Base-by-base conservation (phyloP, 345 rosid species). In the Bruguiera gymnorhiza region DNA sequence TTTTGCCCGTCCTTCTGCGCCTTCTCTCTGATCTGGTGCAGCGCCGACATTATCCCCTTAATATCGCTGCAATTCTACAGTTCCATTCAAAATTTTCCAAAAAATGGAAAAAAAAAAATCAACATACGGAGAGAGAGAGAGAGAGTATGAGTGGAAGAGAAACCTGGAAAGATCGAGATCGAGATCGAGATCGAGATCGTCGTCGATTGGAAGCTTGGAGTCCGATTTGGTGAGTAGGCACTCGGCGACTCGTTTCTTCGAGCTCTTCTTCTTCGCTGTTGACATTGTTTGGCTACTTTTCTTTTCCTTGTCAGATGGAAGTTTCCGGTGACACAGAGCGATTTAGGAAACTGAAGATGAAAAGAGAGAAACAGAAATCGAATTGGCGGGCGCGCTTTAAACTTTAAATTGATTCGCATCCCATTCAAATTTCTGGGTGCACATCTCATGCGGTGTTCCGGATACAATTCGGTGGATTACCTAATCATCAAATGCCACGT, bases 1-100 rank as follows among this genome's bases (percentile, higher is more conserved):
- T 86, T 88, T 50, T 82, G 89, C 46, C 90, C 90, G 71, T 90
- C 97, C 76, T 84, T 86, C 1, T 88, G 80, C 23, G 98, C 81
- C 74, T 84, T 93, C 85, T 88, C 91, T 73, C 79, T 84, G 75
- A 93, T 85, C 83, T 79, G 88, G 27, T 86, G 90, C 78, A 93
- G 77, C 68, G 93, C 97, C 73, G 93, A 86, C 91, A 93, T 83
- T 60, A 90, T 79, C 29, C 97, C 95, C 78, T 84, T 84, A 23
- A 93, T 74, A 68, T 90, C 98, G 65, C 98, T 93, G 87, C 84
- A 72, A 31, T 65, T 64, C 30, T 62, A 52, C 34, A 29, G 2
- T n/a, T 51, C 23, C 26, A 8, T 52, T 54, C 54, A 37, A 9
- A 39, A 39, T 39, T 39, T 39, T 13, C 34, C 36, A 7, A 62